These are phyloP conservation scores for Setaria italica DNA, from an alignment of 202 grass and related monocot species.

Conservation along the genomic window DNA sequence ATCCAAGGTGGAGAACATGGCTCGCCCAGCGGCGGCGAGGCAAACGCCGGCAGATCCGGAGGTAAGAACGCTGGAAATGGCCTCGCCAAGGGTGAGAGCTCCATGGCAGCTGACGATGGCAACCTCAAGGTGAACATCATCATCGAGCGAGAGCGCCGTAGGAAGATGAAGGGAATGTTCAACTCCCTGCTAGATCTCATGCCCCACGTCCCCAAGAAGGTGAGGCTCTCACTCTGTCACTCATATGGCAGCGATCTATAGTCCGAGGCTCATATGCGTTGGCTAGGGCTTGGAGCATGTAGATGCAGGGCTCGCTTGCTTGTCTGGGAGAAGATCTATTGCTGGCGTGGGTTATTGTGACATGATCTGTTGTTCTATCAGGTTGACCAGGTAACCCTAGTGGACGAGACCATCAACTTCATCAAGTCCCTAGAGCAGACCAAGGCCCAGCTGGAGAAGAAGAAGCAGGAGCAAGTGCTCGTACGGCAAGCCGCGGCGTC, in stretches of 20 bases:
- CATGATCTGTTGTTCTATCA: slow-evolving; percentile 6
- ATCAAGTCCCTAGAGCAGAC: slow-evolving; percentile 63
- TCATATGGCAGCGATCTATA: too few relatives aligned
- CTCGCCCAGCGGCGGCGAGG: too few relatives aligned
- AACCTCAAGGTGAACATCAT: background rate
- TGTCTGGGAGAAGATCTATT: background rate
- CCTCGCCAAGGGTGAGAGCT: background rate
- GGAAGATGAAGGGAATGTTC: slow-evolving; percentile 54
- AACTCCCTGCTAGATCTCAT: slow-evolving; percentile 44
- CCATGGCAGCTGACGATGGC: background rate
- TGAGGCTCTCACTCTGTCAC: background rate
- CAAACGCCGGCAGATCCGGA: background rate
- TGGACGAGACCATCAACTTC: slow-evolving; percentile 61
- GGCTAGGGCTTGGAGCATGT: background rate
- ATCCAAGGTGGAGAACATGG: background rate
- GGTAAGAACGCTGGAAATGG: background rate
- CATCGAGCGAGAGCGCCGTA: slow-evolving; percentile 55
- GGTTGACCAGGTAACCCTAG: slow-evolving; percentile 66
- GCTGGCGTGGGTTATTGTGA: background rate
- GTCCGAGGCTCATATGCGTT: background rate
- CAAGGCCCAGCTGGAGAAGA: slow-evolving; percentile 49
- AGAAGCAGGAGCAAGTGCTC: slow-evolving; percentile 50
- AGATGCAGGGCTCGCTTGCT: too few relatives aligned
- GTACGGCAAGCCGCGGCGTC: background rate
- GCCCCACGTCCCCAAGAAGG: slow-evolving; percentile 44